phyloP scores from a whole-genome alignment of 345 rosid genomes.

The Eutrema yunnanense region DNA sequence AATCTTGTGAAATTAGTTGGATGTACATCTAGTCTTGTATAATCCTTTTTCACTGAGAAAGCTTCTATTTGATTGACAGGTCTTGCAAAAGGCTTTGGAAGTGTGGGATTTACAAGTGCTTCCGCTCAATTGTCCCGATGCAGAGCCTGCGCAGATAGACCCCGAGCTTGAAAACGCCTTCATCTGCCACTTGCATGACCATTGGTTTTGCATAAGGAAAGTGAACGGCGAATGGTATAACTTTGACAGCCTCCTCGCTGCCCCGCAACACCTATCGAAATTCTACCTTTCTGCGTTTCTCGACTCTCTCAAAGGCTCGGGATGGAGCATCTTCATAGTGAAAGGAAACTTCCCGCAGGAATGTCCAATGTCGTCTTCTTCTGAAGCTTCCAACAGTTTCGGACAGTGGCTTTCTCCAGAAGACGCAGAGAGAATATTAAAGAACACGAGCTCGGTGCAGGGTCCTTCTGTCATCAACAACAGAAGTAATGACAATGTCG shows the following conservation, averaged over 20 bases:
- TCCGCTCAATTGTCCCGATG: constrained; percentile 79
- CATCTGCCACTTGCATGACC: constrained; percentile 91
- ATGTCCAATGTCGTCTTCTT: constrained; percentile 55
- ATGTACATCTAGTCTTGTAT: not conserved
- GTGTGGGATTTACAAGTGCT: constrained; percentile 92
- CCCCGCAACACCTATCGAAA: constrained; percentile 82
- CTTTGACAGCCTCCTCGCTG: constrained; percentile 87
- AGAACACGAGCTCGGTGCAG: constrained; percentile 41
- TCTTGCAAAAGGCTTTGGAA: constrained; percentile 86
- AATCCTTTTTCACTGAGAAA: not conserved
- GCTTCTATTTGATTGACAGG: constrained; percentile 40
- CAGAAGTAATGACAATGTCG: constrained; percentile 15
- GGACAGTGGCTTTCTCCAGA: constrained; percentile 92
- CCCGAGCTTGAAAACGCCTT: constrained; percentile 86
- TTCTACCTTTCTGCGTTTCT: constrained; percentile 84
- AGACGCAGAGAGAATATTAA: constrained; percentile 78
- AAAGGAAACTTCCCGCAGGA: constrained; percentile 87
- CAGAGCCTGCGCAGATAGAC: constrained; percentile 86
- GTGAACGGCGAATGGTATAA: constrained; percentile 92
- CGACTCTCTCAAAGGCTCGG: constrained; percentile 75
- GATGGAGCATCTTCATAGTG: constrained; percentile 93
- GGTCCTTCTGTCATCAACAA: constrained; percentile 30
- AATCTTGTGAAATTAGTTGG: not conserved
- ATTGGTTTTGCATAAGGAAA: constrained; percentile 91
- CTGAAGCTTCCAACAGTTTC: constrained; percentile 69